Percentiles rank a stretch among this genome's conserved stretches.
These are phyloP conservation scores for Dillenia suffruticosa DNA, from an alignment of 164 flowering plant genomes.

Conservation along the genomic window DNA sequence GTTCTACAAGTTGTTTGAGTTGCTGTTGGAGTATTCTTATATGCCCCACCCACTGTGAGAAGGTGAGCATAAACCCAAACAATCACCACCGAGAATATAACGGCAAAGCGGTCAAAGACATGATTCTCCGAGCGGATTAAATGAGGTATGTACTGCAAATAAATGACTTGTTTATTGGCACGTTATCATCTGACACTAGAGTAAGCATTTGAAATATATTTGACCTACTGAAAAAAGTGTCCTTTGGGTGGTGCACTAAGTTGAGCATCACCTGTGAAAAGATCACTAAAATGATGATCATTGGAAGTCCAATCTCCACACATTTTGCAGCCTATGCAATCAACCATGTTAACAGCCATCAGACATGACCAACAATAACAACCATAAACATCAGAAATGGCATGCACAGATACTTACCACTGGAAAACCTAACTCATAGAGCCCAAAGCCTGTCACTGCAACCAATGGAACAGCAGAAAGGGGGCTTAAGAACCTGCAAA, in stretches of 20 bases:
- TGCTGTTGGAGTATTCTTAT: conserved; percentile 44
- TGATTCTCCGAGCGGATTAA: conserved; percentile 36
- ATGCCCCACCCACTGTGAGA: conserved; percentile 95
- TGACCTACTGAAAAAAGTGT: not conserved
- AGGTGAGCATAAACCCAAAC: conserved; percentile 94
- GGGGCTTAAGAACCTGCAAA: conserved; percentile 76
- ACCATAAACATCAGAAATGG: not conserved
- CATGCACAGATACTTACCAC: conserved; percentile 42
- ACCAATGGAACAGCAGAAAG: conserved; percentile 84
- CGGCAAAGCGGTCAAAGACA: conserved; percentile 82
- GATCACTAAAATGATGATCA: conserved; percentile 58
- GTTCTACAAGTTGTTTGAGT: conserved; percentile 85
- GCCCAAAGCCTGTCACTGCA: conserved; percentile 80
- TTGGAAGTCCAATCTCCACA: conserved; percentile 86
- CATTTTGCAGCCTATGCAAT: conserved; percentile 70
- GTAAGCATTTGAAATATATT: not conserved
- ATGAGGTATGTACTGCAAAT: conserved; percentile 79
- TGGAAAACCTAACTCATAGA: conserved; percentile 85
- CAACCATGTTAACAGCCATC: conserved; percentile 4
- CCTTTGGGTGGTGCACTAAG: not conserved
- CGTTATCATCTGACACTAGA: not conserved
- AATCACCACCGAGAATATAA: conserved; percentile 68
- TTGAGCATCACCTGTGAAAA: conserved; percentile 65
- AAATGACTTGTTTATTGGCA: not conserved
- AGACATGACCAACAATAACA: not conserved